Base-by-base conservation (phyloP, 1,284 basidiomycete species). In the Boletellus dicymbophilus region DNA sequence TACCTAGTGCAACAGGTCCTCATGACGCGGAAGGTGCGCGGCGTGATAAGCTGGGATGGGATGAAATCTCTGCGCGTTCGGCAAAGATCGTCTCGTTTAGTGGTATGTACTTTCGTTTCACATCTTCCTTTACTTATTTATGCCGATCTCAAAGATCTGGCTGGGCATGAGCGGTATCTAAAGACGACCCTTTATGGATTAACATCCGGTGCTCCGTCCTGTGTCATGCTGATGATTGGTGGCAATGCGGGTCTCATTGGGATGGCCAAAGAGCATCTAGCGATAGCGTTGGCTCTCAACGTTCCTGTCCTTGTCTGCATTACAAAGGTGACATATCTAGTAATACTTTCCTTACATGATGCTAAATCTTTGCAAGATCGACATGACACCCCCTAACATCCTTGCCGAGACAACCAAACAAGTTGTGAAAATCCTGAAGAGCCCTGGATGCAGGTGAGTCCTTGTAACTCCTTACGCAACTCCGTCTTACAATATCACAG, bases 211-310 rank as follows among this genome's bases (percentile, higher is more conserved):
- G 85, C 93, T 1, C 95, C 96, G 1, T 97, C 97, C 49, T 97
- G 95, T 69, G 94, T 98, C 16, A 86, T 98, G 58, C 77, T 99
- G 45, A 96, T 98, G 76, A 92, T 99, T 12, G 97, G 95, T 26
- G 95, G 87, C 1, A 99, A 99, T 67, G 96, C 97, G 2, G 88
- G 89, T 8, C 69, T 99, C 43, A 97, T 98, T 52, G 97, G 97
- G 40, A 98, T 98, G 96, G 95, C 92, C 25, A 98, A 98, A 68
- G 94, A 96, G 67, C 96, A 98, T 70, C 76, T 98, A 13, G 94
- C 96, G 2, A 95, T 99, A 49, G 88, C 96, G 1, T 76, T 99
- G 1, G 96, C 96, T 2, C 74, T 99, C 41, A 93, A 88, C 59
- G 91, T 99, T 2, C 96, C 96, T 2, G 88, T 99, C 30, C 85